Percentiles rank a stretch among this genome's conserved stretches.
Evolutionary conservation across 352 stramenopile genomes (phyloP).

Genomic region (Phytophthora foliorum): DNA sequence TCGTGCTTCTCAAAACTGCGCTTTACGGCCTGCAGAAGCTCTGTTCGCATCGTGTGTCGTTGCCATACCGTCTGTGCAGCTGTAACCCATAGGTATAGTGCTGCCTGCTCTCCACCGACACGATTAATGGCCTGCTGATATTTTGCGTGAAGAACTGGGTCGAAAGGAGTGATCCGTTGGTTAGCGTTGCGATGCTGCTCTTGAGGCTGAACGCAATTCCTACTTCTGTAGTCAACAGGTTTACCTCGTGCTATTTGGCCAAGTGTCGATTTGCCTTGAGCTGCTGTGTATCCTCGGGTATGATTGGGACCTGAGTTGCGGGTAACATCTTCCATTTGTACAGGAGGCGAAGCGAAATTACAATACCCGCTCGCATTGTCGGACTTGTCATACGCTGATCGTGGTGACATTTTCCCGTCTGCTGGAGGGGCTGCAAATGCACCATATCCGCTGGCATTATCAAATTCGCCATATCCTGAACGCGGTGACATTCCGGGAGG

Average conservation of each 20-base stretch:
- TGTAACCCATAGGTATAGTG: constrained; percentile 42
- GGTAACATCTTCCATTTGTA: background rate
- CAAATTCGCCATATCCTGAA: constrained; percentile 41
- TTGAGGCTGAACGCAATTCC: constrained; percentile 26
- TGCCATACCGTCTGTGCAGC: constrained; percentile 53
- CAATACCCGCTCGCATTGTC: constrained; percentile 17
- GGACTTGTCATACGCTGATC: constrained; percentile 38
- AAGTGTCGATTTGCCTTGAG: background rate
- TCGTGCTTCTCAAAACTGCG: constrained; percentile 73
- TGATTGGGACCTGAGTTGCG: background rate
- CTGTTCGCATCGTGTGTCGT: constrained; percentile 53
- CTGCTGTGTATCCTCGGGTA: background rate
- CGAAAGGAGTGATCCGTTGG: constrained; percentile 7
- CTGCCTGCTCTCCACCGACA: constrained; percentile 44
- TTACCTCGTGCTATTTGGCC: background rate
- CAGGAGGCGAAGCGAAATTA: constrained; percentile 9
- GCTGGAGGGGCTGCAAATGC: constrained; percentile 21
- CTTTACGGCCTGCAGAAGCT: constrained; percentile 59
- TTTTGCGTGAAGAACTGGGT: constrained; percentile 29
- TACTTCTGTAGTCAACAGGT: background rate
- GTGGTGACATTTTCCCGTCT: background rate
- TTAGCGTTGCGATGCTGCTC: constrained; percentile 1
- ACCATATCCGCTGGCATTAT: constrained; percentile 28
- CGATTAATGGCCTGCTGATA: constrained; percentile 55
- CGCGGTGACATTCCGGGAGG: constrained; percentile 10